phyloP scores from a whole-genome alignment of 75 land plant genomes.

The Chamaecyparis obtusa region DNA sequence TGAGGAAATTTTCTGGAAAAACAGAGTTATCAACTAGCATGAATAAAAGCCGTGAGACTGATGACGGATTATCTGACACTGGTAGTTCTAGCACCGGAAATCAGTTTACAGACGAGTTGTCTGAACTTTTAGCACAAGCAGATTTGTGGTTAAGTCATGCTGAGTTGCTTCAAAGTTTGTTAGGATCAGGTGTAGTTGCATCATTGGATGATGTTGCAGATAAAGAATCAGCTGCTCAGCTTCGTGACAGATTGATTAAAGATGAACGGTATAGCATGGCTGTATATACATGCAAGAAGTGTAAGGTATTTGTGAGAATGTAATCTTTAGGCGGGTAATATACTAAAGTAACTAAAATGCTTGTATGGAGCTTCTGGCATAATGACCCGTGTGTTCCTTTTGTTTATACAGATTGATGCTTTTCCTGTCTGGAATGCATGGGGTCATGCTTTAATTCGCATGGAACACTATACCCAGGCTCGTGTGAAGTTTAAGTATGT shows the following conservation, averaged over 20 bases:
- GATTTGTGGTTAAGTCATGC: conserved; percentile 92
- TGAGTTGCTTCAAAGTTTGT: conserved; percentile 89
- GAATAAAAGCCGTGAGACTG: conserved; percentile 49
- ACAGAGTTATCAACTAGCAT: conserved; percentile 42
- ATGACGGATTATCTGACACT: conserved; percentile 65
- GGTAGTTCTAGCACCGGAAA: conserved; percentile 63
- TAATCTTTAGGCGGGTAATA: neutral
- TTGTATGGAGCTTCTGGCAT: neutral
- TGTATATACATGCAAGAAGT: conserved; percentile 91
- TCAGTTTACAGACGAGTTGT: conserved; percentile 53
- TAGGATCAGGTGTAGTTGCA: conserved; percentile 86
- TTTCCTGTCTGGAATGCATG: conserved; percentile 99
- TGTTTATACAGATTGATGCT: conserved; percentile 73
- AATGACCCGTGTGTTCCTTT: neutral
- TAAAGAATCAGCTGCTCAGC: conserved; percentile 71
- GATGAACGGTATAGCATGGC: conserved; percentile 98
- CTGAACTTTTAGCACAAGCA: conserved; percentile 67
- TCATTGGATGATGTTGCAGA: conserved; percentile 91
- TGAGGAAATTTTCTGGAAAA: conserved; percentile 68
- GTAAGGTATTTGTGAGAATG: conserved; percentile 58
- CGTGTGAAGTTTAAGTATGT: conserved; percentile 90
- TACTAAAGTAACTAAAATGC: neutral
- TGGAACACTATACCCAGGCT: conserved; percentile 98
- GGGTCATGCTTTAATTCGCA: conserved; percentile 95
- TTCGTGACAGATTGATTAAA: conserved; percentile 84